These are phyloP conservation scores for Leccinum sublutescens DNA, from an alignment of 768 basidiomycete genomes.

Conservation along the genomic window DNA sequence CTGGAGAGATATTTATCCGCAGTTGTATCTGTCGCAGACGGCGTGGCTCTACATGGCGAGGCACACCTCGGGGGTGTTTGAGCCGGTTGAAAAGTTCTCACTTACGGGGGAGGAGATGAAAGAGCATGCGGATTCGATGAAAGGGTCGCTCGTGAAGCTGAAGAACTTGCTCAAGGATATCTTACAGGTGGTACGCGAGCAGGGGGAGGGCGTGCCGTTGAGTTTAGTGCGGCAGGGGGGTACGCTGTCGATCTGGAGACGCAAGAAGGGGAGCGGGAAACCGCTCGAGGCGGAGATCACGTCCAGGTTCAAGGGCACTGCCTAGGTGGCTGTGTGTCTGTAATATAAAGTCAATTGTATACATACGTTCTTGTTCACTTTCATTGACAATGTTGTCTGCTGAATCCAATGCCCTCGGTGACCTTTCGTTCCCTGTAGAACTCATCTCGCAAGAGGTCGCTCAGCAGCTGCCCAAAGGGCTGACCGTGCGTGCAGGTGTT, in stretches of 20 bases:
- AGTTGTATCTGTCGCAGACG: conserved; percentile 70
- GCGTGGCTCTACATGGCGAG: conserved; percentile 56
- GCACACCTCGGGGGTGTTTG: conserved; percentile 56
- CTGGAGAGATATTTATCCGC: conserved; percentile 63
- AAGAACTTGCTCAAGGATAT: conserved; percentile 37
- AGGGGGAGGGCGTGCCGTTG: conserved; percentile 52
- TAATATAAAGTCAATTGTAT: neutral
- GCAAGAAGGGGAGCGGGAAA: conserved; percentile 33
- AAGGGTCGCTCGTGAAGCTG: conserved; percentile 25
- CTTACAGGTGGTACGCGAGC: conserved; percentile 46
- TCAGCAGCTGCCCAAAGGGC: conserved; percentile 54
- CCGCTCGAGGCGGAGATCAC: conserved; percentile 20
- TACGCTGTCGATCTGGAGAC: conserved; percentile 48
- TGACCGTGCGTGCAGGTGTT: conserved; percentile 8
- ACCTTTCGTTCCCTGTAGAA: conserved; percentile 73
- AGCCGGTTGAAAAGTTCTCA: conserved; percentile 44
- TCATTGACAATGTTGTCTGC: conserved; percentile 7
- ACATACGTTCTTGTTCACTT: neutral
- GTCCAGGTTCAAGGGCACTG: conserved; percentile 15
- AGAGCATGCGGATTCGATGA: conserved; percentile 19
- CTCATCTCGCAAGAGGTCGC: conserved; percentile 68
- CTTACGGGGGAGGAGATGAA: conserved; percentile 33
- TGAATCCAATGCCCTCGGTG: conserved; percentile 62
- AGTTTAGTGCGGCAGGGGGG: conserved; percentile 50
- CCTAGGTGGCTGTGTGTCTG: conserved; percentile 16